Evolutionary conservation across 228 moss, liverwort and hornwort genomes (phyloP).

Genomic region (Sphagnum magellanicum): DNA sequence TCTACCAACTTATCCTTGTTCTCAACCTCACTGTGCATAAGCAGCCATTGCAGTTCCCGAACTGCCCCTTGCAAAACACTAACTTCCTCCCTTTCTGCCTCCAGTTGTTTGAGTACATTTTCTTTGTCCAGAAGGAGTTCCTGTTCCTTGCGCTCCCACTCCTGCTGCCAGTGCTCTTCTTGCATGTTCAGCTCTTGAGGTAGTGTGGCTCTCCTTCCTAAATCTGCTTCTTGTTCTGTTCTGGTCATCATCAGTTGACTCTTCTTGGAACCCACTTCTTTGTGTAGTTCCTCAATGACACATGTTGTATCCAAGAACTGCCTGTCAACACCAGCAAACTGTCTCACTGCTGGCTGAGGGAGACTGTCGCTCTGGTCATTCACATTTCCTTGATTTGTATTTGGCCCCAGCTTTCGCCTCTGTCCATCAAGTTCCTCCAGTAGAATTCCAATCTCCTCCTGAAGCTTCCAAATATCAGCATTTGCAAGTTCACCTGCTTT

Average conservation of each 20-base stretch:
- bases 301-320: slow-evolving; percentile 48
- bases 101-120: slow-evolving; percentile 25
- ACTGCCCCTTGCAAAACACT: slow-evolving; percentile 47
- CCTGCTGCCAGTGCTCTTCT: slow-evolving; percentile 42
- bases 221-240: slow-evolving; percentile 30
- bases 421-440: slow-evolving; percentile 43
- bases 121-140: slow-evolving; percentile 32
- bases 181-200: slow-evolving; percentile 27
- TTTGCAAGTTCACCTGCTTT: slow-evolving; percentile 22
- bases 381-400: slow-evolving; percentile 21
- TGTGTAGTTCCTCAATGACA: slow-evolving; percentile 35
- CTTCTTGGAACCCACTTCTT: slow-evolving; percentile 42
- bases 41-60: slow-evolving; percentile 59
- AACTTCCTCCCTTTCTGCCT: slow-evolving; percentile 37
- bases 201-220: slow-evolving; percentile 17
- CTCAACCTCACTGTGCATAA: slow-evolving; percentile 35
- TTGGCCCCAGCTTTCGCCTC: slow-evolving; percentile 16
- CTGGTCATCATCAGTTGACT: slow-evolving; percentile 29
- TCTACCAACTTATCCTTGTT: slow-evolving; percentile 19
- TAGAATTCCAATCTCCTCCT: slow-evolving; percentile 46
- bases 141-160: slow-evolving; percentile 36
- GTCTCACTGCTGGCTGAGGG: slow-evolving; percentile 33
- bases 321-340: slow-evolving; percentile 37
- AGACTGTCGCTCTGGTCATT: slow-evolving; percentile 16
- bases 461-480: slow-evolving; percentile 29